Evolutionary conservation across 768 basidiomycete genomes (phyloP), one percentile per base, ranked within the genome.

Genomic region (Xerocomellus intermedius): DNA sequence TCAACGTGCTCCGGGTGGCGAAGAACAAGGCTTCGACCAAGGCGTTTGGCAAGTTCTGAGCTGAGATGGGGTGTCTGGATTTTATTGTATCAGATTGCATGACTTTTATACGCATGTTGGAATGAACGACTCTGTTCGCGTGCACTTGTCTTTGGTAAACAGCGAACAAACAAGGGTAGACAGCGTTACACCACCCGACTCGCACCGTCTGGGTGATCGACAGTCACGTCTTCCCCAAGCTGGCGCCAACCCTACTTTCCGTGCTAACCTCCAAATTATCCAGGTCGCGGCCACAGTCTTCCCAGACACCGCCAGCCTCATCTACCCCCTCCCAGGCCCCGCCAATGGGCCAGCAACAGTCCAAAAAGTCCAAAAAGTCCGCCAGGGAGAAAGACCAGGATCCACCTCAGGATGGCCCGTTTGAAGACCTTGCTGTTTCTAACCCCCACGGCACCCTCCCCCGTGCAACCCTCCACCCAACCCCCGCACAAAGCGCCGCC

Each of bases 1-100:
- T 99, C 88, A 99, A 99, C 77, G 97, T 99, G 55, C 76, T 98
- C 72, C 89, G 95, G 68, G 96, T 99, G 74, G 73, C 85, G 62
- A 93, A 89, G 86, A 94, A 77, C 85, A 95, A 94, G 84, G 93
- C 92, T 12, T 72, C 92, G 33, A 75, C 84, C 55, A 97, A 96
- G 82, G 79, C 89, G 48, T 98, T 98, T 79, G 83, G 85, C 78
- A 98, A 98, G 85, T 98, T 98, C 81, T 94, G 74, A 76, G 66
- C 43, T 22, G 49, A 47, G 48, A 46, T 21, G 10, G 47, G 50
- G 50, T 32, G 13, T 48, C 17, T 33, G n/a, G 1, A 35, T 50
- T 24, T 22, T 55, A 57, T 56, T 48, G 54, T 64, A 68, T 36
- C 55, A 50, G 46, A 61, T 43, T 50, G 49, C 63, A 59, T 50